These are phyloP conservation scores for Diaporthe australafricana DNA, from an alignment of 2,329 filamentous ascomycete genomes.

Conservation along the genomic window DNA sequence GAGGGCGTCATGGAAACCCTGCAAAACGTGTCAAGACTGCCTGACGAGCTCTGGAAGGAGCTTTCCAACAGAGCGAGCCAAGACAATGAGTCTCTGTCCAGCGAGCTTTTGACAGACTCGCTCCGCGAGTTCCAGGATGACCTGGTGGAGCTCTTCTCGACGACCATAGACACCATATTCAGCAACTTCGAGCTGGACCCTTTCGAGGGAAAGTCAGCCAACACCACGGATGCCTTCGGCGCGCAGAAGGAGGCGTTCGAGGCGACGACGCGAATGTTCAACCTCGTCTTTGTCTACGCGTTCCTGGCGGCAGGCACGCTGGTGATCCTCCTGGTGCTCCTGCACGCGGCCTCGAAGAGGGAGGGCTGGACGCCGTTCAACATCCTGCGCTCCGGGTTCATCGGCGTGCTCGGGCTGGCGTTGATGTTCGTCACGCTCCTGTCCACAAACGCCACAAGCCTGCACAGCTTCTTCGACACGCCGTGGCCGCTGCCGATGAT, in stretches of 20 bases:
- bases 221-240: not conserved
- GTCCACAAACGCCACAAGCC: constrained; percentile 32
- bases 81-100: not conserved
- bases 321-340: constrained; percentile 44
- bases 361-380: constrained; percentile 46
- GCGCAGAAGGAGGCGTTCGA: not conserved
- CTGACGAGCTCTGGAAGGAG: constrained; percentile 3
- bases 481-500: constrained; percentile 46
- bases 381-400: constrained; percentile 42
- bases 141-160: constrained; percentile 21
- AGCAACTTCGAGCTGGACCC: constrained; percentile 28
- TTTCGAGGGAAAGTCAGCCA: not conserved
- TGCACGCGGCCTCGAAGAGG: constrained; percentile 46
- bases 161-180: not conserved
- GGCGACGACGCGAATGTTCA: constrained; percentile 15
- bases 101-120: not conserved
- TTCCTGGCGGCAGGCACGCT: constrained; percentile 46
- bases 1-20: not conserved
- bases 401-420: constrained; percentile 41
- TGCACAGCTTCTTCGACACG: constrained; percentile 37
- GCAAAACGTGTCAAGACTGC: constrained; percentile 4
- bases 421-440: constrained; percentile 35
- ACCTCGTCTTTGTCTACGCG: constrained; percentile 42
- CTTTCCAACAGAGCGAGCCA: not conserved
- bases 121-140: not conserved